These are phyloP conservation scores for Microsporum ferrugineum DNA, from an alignment of 2,329 filamentous ascomycete genomes.

Conservation along the genomic window DNA sequence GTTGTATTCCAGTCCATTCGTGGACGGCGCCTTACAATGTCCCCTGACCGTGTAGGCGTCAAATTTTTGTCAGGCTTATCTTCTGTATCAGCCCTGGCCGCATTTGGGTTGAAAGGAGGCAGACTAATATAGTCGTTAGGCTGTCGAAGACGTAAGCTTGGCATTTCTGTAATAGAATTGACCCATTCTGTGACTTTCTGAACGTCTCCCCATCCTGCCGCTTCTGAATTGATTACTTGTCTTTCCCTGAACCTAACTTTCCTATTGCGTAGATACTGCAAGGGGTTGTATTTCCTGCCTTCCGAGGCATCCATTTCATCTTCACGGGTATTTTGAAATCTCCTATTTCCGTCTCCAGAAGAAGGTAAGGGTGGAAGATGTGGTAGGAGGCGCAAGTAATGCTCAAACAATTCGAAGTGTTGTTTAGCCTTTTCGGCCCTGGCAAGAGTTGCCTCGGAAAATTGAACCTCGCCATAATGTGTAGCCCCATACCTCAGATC, in stretches of 20 bases:
- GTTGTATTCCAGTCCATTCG: conserved; percentile 76
- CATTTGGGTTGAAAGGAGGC: conserved; percentile 31
- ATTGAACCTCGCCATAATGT: conserved; percentile 25
- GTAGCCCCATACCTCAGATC: conserved; percentile 1
- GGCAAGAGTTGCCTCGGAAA: conserved; percentile 68
- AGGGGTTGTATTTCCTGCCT: conserved; percentile 72
- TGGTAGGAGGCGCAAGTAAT: conserved; percentile 72
- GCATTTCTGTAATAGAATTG: conserved; percentile 49
- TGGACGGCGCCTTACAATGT: conserved; percentile 53
- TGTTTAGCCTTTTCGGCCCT: conserved; percentile 75
- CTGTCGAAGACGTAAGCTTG: conserved; percentile 34
- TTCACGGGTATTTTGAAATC: conserved; percentile 16
- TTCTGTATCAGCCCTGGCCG: background rate
- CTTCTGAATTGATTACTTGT: conserved; percentile 59
- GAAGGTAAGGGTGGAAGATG: conserved; percentile 57
- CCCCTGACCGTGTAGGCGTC: conserved; percentile 25
- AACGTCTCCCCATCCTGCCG: conserved; percentile 66
- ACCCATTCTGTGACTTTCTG: conserved; percentile 65
- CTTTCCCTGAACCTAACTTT: conserved; percentile 72
- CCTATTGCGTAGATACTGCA: conserved; percentile 86
- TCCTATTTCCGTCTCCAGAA: background rate
- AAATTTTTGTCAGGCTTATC: background rate
- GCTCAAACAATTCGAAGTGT: conserved; percentile 72
- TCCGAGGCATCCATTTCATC: conserved; percentile 21
- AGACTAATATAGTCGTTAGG: conserved; percentile 36